Evolutionary conservation across 345 rosid genomes (phyloP).

Genomic region (Aegle marmelos): DNA sequence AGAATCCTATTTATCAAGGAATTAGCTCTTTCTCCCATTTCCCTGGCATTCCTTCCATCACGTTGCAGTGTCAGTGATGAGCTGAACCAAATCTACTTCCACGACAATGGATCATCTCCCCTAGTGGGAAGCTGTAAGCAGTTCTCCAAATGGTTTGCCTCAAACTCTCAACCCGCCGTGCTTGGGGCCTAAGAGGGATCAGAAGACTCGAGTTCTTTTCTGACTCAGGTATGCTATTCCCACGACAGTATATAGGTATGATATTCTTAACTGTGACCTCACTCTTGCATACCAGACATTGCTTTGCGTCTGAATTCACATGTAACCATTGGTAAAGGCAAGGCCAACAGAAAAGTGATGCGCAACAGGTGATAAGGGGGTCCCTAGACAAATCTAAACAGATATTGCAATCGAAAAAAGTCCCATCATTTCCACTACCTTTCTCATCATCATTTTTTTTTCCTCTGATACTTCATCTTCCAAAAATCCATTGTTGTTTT

Average conservation of each 20-base stretch:
- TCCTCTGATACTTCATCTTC: conserved; percentile 49
- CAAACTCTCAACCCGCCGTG: conserved; percentile 73
- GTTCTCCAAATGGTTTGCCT: conserved; percentile 73
- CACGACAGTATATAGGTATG: conserved; percentile 85
- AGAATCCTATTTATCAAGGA: conserved; percentile 58
- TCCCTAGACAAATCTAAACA: conserved; percentile 81
- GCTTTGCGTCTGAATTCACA: conserved; percentile 70
- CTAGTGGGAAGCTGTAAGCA: conserved; percentile 62
- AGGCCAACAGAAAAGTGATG: conserved; percentile 94
- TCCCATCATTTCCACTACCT: conserved; percentile 52
- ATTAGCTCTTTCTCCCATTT: conserved; percentile 45
- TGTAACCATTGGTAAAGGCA: conserved; percentile 80
- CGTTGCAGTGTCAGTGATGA: conserved; percentile 42
- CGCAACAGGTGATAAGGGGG: conserved; percentile 93
- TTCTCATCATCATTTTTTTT: conserved; percentile 59
- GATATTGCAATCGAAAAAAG: conserved; percentile 75
- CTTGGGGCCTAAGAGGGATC: conserved; percentile 76
- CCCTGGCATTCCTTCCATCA: conserved; percentile 50
- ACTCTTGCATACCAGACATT: conserved; percentile 90
- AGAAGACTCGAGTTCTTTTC: conserved; percentile 60
- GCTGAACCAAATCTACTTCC: conserved; percentile 59
- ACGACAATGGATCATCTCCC: conserved; percentile 75
- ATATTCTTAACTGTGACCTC: conserved; percentile 74
- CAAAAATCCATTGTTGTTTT: conserved; percentile 54
- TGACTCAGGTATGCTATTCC: conserved; percentile 42